These are phyloP conservation scores for Skeletonema menzelii DNA, from an alignment of 108 stramenopile genomes.

Conservation along the genomic window DNA sequence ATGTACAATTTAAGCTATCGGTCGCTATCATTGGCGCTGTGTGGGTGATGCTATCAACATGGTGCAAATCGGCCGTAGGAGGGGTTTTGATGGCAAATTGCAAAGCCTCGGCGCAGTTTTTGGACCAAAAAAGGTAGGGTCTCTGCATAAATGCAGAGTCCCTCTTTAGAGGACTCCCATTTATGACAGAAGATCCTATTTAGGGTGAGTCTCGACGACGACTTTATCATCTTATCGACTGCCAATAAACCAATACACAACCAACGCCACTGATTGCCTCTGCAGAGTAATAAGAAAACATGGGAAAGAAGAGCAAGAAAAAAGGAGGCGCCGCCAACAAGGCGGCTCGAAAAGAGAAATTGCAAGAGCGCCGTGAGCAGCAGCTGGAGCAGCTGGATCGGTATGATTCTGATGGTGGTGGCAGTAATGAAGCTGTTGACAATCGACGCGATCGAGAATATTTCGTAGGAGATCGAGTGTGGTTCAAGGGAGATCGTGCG, in stretches of 20 bases:
- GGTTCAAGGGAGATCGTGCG: slow-evolving; percentile 3
- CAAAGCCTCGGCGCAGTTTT: neutral
- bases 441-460: slow-evolving; percentile 2
- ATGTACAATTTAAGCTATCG: no score
- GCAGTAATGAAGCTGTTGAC: neutral
- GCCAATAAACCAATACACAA: no score
- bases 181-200: neutral
- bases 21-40: neutral
- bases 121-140: neutral
- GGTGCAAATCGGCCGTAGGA: neutral
- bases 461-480: slow-evolving; percentile 14
- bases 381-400: neutral
- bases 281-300: no score
- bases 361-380: slow-evolving; percentile 2
- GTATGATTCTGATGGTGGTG: neutral
- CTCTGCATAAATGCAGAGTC: neutral
- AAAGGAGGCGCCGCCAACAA: neutral
- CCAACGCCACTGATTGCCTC: no score
- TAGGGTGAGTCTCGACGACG: no score
- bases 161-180: neutral
- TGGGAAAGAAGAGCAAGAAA: slow-evolving; percentile 3
- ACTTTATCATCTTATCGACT: no score
- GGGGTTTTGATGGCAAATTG: neutral
- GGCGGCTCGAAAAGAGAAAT: slow-evolving; percentile 1
- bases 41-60: neutral